phyloP scores from a whole-genome alignment of 805 yeast species.

The Jamesozyma gamospora region DNA sequence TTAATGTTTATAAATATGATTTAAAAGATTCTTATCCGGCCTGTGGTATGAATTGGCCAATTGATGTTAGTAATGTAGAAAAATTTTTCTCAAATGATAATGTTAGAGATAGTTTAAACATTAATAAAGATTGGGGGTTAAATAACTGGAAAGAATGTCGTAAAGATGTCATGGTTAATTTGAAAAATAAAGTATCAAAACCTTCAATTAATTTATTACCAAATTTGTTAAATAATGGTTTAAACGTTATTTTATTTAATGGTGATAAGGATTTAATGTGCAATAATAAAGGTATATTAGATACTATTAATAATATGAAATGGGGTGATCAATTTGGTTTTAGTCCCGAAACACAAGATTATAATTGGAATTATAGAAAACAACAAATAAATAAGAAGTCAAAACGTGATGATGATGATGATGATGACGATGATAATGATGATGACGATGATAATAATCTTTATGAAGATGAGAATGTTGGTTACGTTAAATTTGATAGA shows the following conservation, averaged over 20 bases:
- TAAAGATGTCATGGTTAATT: slow-evolving; percentile 40
- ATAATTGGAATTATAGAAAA: slow-evolving; percentile 34
- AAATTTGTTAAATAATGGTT: slow-evolving; percentile 40
- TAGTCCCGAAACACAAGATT: slow-evolving; percentile 15
- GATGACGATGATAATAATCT: slow-evolving; percentile 55
- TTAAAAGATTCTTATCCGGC: slow-evolving; percentile 65
- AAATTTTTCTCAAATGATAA: slow-evolving; percentile 41
- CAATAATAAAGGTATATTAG: slow-evolving; percentile 67
- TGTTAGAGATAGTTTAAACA: slow-evolving; percentile 45
- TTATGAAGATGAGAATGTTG: slow-evolving; percentile 31
- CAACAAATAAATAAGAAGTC: too few relatives aligned
- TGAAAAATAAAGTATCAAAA: slow-evolving; percentile 42
- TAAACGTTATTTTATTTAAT: slow-evolving; percentile 63
- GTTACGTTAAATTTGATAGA: slow-evolving; percentile 44
- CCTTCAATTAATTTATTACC: slow-evolving; percentile 68
- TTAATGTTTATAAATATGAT: slow-evolving; percentile 76
- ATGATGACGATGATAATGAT: slow-evolving; percentile 34
- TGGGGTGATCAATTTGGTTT: slow-evolving; percentile 51
- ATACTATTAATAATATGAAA: slow-evolving; percentile 46
- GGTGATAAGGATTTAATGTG: slow-evolving; percentile 89
- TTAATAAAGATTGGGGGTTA: slow-evolving; percentile 29
- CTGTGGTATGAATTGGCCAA: slow-evolving; percentile 94
- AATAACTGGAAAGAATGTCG: slow-evolving; percentile 73
- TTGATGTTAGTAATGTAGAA: slow-evolving; percentile 41
- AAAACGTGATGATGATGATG: slow-evolving; percentile 7